Conservation (phyloP, 2,329 filamentous ascomycete species). For the Botryotinia convoluta region DNA sequence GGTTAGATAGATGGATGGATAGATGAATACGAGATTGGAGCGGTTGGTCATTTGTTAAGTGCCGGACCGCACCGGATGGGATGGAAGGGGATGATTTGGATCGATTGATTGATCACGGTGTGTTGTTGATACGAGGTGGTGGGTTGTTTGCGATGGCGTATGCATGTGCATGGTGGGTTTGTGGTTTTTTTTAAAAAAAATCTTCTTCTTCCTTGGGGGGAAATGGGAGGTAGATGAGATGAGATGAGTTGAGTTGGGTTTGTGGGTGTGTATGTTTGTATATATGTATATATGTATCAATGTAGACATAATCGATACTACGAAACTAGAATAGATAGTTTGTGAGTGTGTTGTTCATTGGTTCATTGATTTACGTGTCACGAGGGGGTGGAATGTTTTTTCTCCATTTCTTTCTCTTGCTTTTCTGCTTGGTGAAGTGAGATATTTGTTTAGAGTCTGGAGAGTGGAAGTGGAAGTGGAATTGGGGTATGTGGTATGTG, state of each 20-base stretch:
- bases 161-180: not conserved
- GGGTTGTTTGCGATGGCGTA: not conserved
- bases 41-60: not conserved
- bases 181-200: too few species aligned
- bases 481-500: not conserved
- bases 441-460: not conserved
- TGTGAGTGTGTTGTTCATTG: not conserved
- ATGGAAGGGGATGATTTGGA: not conserved
- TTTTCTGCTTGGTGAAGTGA: not conserved
- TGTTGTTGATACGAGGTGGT: not conserved
- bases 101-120: not conserved
- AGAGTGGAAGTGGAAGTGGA: not conserved
- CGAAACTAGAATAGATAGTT: not conserved
- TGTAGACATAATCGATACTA: not conserved
- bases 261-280: not conserved
- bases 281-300: not conserved
- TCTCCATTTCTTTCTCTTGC: too few species aligned
- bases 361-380: not conserved
- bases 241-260: too few species aligned
- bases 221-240: too few species aligned
- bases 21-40: not conserved
- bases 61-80: not conserved
- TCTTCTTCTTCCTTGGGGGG: too few species aligned
- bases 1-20: not conserved
- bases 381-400: not conserved